Evolutionary conservation across 805 yeast genomes (phyloP).

Genomic region (Metschnikowia gelsemii): DNA sequence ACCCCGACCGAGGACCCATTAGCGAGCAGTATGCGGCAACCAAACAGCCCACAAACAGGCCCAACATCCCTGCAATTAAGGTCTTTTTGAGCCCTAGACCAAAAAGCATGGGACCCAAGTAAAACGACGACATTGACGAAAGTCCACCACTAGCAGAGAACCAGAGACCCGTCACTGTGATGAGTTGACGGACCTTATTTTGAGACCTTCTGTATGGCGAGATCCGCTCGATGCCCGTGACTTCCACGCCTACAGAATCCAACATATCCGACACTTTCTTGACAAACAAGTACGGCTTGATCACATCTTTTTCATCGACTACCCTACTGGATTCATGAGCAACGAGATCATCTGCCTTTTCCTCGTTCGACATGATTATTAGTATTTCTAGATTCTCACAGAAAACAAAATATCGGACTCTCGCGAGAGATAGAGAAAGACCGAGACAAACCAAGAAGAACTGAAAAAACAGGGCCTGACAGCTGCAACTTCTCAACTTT

Average conservation of each 20-base stretch:
- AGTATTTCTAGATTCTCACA: not conserved
- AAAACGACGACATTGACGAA: slow-evolving; percentile 85
- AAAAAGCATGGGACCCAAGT: slow-evolving; percentile 70
- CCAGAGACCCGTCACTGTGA: slow-evolving; percentile 74
- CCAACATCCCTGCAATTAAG: slow-evolving; percentile 59
- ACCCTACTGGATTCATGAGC: slow-evolving; percentile 6
- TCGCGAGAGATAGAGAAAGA: not conserved
- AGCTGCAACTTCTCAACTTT: not conserved
- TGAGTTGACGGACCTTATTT: slow-evolving; percentile 27
- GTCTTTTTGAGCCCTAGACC: slow-evolving; percentile 68
- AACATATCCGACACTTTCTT: slow-evolving; percentile 23
- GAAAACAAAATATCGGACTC: not conserved
- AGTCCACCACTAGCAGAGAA: slow-evolving; percentile 81
- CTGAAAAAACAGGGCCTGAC: not conserved
- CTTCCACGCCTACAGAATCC: slow-evolving; percentile 64
- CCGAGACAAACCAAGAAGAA: not conserved
- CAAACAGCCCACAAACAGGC: slow-evolving; percentile 65
- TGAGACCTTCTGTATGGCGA: slow-evolving; percentile 63
- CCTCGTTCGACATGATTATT: slow-evolving; percentile 4
- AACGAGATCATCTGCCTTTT: slow-evolving; percentile 3
- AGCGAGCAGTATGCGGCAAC: slow-evolving; percentile 81
- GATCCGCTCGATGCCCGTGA: slow-evolving; percentile 76
- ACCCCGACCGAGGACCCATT: slow-evolving; percentile 89
- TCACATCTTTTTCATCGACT: slow-evolving; percentile 15
- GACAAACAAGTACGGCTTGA: slow-evolving; percentile 15